Conservation (phyloP, 176 grass and related monocot species). For the Zea mays region DNA sequence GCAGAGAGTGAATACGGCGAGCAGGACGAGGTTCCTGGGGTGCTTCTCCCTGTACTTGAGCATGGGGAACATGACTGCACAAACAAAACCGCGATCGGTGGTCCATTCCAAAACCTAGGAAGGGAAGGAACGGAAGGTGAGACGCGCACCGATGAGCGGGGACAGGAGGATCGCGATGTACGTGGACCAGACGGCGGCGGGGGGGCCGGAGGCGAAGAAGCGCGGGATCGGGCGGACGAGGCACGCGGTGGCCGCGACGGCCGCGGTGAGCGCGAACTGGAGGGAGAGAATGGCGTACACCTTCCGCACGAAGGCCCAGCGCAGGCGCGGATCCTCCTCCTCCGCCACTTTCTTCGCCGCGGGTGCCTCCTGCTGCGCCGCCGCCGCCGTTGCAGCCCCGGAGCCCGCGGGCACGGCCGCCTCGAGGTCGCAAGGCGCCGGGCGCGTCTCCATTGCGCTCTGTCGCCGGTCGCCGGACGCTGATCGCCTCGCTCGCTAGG, state of each 20-base stretch:
- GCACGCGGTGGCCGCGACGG: slow-evolving; percentile 28
- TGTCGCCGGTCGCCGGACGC: not conserved
- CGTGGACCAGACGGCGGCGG: slow-evolving; percentile 32
- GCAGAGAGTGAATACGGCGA: slow-evolving; percentile 60
- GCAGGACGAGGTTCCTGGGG: slow-evolving; percentile 53
- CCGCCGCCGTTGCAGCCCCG: not conserved
- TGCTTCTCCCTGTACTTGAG: slow-evolving; percentile 49
- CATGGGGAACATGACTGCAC: slow-evolving; percentile 60
- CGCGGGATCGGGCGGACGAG: slow-evolving; percentile 40
- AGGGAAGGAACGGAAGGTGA: too few species aligned
- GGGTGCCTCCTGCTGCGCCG: too few species aligned
- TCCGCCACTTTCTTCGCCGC: slow-evolving; percentile 33
- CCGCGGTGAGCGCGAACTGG: slow-evolving; percentile 53
- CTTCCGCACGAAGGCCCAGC: slow-evolving; percentile 71
- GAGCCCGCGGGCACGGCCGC: not conserved
- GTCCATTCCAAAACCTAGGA: too few species aligned
- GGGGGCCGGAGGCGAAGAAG: slow-evolving; percentile 28
- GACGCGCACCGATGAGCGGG: slow-evolving; percentile 44
- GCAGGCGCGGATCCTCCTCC: slow-evolving; percentile 58
- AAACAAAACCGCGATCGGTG: not conserved
- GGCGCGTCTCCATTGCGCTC: slow-evolving; percentile 24
- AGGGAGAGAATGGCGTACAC: slow-evolving; percentile 54
- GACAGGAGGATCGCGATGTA: slow-evolving; percentile 43
- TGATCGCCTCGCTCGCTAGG: slow-evolving; percentile 21
- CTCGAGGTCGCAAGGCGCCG: slow-evolving; percentile 13